Percentiles rank a stretch among this genome's conserved stretches.
Conservation (phyloP, 306 rosid genomes). For the Rubus parviflorus region DNA sequence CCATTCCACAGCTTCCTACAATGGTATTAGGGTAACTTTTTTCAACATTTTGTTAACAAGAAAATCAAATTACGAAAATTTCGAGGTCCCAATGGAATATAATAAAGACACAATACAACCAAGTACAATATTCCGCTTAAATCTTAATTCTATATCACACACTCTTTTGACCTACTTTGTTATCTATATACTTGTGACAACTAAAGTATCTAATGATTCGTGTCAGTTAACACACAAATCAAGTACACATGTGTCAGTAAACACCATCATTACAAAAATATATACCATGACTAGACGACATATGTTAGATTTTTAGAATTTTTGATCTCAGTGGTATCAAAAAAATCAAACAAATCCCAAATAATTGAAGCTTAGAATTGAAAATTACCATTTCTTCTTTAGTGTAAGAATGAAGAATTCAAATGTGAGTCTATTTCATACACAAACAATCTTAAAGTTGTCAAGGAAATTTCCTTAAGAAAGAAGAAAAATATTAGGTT, state of each 20-base stretch:
- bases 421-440: not conserved
- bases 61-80: too few species aligned
- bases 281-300: not conserved
- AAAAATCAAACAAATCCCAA: not conserved
- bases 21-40: not conserved
- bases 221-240: too few species aligned
- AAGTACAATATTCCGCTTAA: too few species aligned
- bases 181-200: not conserved
- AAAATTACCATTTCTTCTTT: not conserved
- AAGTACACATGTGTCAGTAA: not conserved
- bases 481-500: not conserved
- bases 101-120: too few species aligned
- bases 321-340: not conserved
- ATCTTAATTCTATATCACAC: too few species aligned
- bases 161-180: too few species aligned
- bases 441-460: not conserved
- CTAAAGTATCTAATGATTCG: not conserved
- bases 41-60: not conserved
- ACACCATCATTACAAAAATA: not conserved
- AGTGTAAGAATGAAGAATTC: not conserved
- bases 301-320: not conserved
- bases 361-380: not conserved
- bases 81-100: too few species aligned
- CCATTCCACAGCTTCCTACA: slow-evolving; percentile 83
- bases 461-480: not conserved